Base-by-base conservation (phyloP, 495 filamentous ascomycete species). In the Bombardia bombarda region DNA sequence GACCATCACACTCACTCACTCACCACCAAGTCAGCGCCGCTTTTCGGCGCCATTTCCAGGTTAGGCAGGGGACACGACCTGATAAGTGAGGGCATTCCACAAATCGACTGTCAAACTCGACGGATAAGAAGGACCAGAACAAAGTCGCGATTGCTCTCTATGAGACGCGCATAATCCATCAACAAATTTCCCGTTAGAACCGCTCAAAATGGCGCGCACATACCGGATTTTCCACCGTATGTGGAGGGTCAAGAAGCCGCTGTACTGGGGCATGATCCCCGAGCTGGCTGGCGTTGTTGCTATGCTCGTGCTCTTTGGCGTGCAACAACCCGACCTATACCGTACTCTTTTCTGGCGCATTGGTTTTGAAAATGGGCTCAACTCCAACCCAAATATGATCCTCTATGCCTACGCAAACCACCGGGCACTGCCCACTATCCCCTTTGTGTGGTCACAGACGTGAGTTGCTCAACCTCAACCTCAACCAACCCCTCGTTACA, bases 401-500 rank as follows among this genome's bases (percentile, higher is more conserved):
- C 51, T 90, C 18, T 95, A 88, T 56, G 80, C 82, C 14, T 78
- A 78, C 45, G 82, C 87, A 32, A 95, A 94, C 52, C 77, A 89
- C 54, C 65, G 70, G 42, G 67, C 81, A 2, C 73, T 82, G 26
- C 72, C 75, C 0, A 72, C 63, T 4, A 63, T 78, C 16, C 89
- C 89, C 7, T 68, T 90, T 51, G 80, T 92, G 17, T 95, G 89
- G 89, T 86, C 83, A 32, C 67, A 74, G 51, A 78, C 82, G 89
- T 95, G 72, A 51, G 84, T 76, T 35, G 49, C 40, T 24, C 14
- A 7, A 5, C 17, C 31, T 32, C 23, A 18, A n/a, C 26, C 43
- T 34, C 17, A 8, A 45, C 40, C 23, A n/a, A 2, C 4, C 21
- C 25, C 26, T 23, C 20, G 4, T n/a, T 4, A n/a, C 25, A 47